Base-by-base conservation (phyloP, 768 basidiomycete genomes). In the Mycena albidolilacea region DNA sequence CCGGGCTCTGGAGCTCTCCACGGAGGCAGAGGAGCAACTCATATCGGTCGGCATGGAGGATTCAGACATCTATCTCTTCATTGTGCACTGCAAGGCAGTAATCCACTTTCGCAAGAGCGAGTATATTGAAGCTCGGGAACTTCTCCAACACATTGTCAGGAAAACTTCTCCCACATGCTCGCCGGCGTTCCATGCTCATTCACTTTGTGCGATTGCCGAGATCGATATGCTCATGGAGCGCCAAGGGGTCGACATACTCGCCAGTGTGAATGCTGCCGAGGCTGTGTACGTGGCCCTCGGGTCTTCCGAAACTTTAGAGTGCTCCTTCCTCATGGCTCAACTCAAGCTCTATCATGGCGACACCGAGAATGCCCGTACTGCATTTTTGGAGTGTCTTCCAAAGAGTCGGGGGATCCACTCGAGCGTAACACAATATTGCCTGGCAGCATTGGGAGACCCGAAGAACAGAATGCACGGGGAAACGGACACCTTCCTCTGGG, bases 141-240 rank as follows among this genome's bases (percentile, higher is more conserved):
- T 17, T 5, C 46, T 17, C 15, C 1, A 21, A 17, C 11, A 12
- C 21, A 62, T 62, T n/a, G 14, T n/a, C 17, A 7, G 15, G 7
- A 48, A 9, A 17, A 63, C 44, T 3, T 17, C 62, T 14, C 46
- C 62, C 5, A 63, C 30, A 3, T 11, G 14, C 8, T 63, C 64
- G 15, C 64, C 38, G 0, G 5, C 19, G n/a, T 65, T 38, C 30
- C 52, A 65, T 43, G 64, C 52, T 2, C 10, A 65, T 39, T 52
- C 64, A 5, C 64, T 65, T 15, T 6, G 8, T 17, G 46, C 8
- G 21, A 44, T 46, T 7, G 61, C 61, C 7, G 19, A 44, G 7
- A 19, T 63, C 5, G 61, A 63, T 43, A 46, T 63, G 43, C 43
- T 63, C 7, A 63, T 43, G 6, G 61, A 21, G 61, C 11, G 39